These are phyloP conservation scores for Flagelloscypha sp. DNA, from an alignment of 768 basidiomycete species.

Conservation along the genomic window DNA sequence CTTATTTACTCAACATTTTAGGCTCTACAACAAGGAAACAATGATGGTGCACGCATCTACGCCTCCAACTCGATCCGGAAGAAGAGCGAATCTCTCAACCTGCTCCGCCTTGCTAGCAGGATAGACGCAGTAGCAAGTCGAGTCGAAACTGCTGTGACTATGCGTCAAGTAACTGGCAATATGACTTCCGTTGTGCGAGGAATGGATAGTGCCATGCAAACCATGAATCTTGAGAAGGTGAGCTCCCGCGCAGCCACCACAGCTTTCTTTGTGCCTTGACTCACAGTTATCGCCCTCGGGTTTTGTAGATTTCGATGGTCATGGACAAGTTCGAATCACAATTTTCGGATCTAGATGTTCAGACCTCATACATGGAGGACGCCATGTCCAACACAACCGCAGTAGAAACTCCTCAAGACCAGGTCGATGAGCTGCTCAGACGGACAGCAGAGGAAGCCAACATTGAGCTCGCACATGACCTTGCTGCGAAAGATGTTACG, in stretches of 20 bases:
- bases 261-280: background rate
- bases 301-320: conserved; percentile 79
- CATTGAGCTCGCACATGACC: conserved; percentile 88
- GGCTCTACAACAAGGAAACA: conserved; percentile 96
- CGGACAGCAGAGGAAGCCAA: conserved; percentile 97
- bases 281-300: background rate
- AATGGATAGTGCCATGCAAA: conserved; percentile 99
- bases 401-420: conserved; percentile 90
- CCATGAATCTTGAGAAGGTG: conserved; percentile 96
- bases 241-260: conserved; percentile 16
- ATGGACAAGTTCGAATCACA: conserved; percentile 99
- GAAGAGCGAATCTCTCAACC: conserved; percentile 90
- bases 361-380: conserved; percentile 97
- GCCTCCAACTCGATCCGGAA: conserved; percentile 97
- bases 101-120: conserved; percentile 81
- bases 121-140: conserved; percentile 96
- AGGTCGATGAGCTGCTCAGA: conserved; percentile 85
- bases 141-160: conserved; percentile 97
- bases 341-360: conserved; percentile 95
- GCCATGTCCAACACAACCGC: conserved; percentile 92
- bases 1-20: conserved; percentile 23
- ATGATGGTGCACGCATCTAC: conserved; percentile 95
- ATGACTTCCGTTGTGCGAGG: conserved; percentile 96
- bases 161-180: conserved; percentile 92
- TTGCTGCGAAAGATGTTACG: conserved; percentile 55